Percentiles rank a stretch among this genome's conserved stretches.
phyloP scores from a whole-genome alignment of 768 basidiomycete species.

The Austroboletus festivus region DNA sequence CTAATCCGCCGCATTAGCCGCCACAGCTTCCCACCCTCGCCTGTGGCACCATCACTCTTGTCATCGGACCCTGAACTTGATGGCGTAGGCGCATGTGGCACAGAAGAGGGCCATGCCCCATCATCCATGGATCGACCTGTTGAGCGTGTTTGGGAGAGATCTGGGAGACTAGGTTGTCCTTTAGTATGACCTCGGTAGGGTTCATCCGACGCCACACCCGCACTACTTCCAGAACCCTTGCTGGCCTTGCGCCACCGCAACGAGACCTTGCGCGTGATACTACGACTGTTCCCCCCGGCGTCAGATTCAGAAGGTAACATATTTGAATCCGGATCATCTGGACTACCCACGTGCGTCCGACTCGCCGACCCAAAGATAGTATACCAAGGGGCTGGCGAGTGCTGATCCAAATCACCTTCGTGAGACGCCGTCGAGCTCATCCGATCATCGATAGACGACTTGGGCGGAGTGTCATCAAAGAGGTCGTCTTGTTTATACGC shows the following conservation, averaged over 20 bases:
- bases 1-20: conserved; percentile 70
- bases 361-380: conserved; percentile 53
- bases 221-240: conserved; percentile 7
- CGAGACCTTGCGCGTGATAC: conserved; percentile 37
- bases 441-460: conserved; percentile 29
- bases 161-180: conserved; percentile 36
- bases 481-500: conserved; percentile 48
- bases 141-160: conserved; percentile 12
- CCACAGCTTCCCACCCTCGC: conserved; percentile 52
- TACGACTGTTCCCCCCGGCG: conserved; percentile 15
- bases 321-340: conserved; percentile 33
- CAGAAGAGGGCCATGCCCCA: conserved; percentile 10
- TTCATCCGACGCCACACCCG: too few species aligned
- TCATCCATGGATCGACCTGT: conserved; percentile 21
- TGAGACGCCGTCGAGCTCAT: conserved; percentile 9
- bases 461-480: conserved; percentile 11
- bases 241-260: conserved; percentile 30
- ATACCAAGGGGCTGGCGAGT: conserved; percentile 45
- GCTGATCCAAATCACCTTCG: conserved; percentile 3
- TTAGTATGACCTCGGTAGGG: conserved; percentile 15
- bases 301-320: background rate
- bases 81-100: too few species aligned
- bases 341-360: conserved; percentile 42
- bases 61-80: conserved; percentile 20
- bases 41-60: conserved; percentile 5